These are phyloP conservation scores for Pyrus betulifolia DNA, from an alignment of 306 rosid species.

Conservation along the genomic window DNA sequence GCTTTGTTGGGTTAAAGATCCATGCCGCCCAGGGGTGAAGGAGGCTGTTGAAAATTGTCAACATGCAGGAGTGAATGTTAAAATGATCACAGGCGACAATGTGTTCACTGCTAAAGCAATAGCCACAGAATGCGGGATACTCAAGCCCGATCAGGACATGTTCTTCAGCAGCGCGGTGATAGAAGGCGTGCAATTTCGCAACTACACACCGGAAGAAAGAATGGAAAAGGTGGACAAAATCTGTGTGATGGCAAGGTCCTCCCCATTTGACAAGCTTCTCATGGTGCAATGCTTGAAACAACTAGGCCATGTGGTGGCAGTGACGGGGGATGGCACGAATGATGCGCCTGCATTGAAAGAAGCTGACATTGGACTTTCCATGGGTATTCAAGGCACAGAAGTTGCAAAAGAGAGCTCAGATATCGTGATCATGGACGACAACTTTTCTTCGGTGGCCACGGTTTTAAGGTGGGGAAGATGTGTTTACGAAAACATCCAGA, in stretches of 20 bases:
- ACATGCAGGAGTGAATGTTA: conserved; percentile 13
- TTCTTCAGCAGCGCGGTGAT: conserved; percentile 3
- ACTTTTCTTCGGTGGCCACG: conserved; percentile 15
- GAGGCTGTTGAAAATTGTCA: conserved; percentile 23
- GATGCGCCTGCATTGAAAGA: conserved; percentile 24
- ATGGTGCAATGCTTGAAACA: conserved; percentile 35
- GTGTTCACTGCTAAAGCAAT: conserved; percentile 27
- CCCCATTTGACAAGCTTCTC: conserved; percentile 25
- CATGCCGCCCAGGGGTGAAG: conserved; percentile 21
- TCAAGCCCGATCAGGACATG: not conserved
- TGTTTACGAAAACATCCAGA: conserved; percentile 26
- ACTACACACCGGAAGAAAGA: conserved; percentile 25
- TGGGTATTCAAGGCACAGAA: conserved; percentile 31
- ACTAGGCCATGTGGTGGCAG: conserved; percentile 30
- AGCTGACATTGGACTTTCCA: conserved; percentile 31
- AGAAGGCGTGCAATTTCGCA: conserved; percentile 26
- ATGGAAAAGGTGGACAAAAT: conserved; percentile 24
- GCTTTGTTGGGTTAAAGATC: conserved; percentile 27
- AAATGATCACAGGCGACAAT: conserved; percentile 31
- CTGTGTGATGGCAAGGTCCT: conserved; percentile 33
- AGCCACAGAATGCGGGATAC: conserved; percentile 31
- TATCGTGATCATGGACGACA: conserved; percentile 24
- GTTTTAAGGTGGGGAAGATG: conserved; percentile 34
- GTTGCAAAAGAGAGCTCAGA: conserved; percentile 25
- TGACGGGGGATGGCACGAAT: conserved; percentile 25